phyloP scores from a whole-genome alignment of 352 stramenopile species.

The Thraustochytrium striatum region DNA sequence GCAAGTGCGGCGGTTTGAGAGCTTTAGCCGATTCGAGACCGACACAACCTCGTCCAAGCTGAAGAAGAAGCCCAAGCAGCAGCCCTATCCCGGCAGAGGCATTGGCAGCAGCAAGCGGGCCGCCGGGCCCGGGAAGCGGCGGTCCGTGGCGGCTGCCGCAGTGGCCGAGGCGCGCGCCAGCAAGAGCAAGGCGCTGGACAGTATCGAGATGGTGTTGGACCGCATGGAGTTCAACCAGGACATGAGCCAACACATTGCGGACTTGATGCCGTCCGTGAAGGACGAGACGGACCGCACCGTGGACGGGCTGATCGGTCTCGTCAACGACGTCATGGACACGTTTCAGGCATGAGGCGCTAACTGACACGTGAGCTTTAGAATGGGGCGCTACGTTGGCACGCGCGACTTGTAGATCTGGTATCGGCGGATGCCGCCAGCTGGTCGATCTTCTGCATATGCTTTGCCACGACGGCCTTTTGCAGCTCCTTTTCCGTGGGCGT shows the following conservation, averaged over 20 bases:
- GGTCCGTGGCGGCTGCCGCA: neutral
- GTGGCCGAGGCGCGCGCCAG: neutral
- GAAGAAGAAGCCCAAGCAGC: neutral
- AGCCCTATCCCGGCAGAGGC: neutral
- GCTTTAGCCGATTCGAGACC: neutral
- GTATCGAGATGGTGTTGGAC: slow-evolving; percentile 27
- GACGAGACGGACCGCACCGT: slow-evolving; percentile 23
- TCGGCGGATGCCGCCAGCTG: slow-evolving; percentile 27
- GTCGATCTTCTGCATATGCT: slow-evolving; percentile 42
- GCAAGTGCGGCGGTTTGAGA: neutral
- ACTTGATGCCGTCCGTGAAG: neutral
- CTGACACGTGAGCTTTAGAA: too few relatives aligned
- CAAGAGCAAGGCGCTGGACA: slow-evolving; percentile 18
- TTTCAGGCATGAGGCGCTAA: too few relatives aligned
- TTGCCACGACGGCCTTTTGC: slow-evolving; percentile 33
- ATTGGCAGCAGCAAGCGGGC: neutral
- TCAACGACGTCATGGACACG: slow-evolving; percentile 28
- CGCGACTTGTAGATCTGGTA: slow-evolving; percentile 46
- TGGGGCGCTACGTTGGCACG: neutral
- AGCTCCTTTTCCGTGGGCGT: slow-evolving; percentile 43
- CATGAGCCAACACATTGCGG: neutral
- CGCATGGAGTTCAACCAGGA: slow-evolving; percentile 28
- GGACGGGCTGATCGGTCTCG: slow-evolving; percentile 7
- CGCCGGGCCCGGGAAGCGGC: neutral
- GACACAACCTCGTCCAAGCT: neutral